Conservation (phyloP, 1,139 yeast species). For the Saccharomycopsis hybrid region DNA sequence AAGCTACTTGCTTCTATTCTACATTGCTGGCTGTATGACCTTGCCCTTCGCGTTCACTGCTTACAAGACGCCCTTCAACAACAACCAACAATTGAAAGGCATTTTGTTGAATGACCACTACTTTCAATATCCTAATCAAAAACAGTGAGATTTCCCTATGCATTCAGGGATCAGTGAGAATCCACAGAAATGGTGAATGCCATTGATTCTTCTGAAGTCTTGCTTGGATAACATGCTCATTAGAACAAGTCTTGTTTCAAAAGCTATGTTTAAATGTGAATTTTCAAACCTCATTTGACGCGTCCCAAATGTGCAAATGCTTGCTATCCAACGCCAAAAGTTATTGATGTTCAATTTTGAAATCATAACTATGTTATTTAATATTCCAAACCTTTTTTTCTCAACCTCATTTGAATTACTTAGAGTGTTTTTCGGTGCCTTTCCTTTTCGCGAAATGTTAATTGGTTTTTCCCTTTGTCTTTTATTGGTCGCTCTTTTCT, state of each 20-base stretch:
- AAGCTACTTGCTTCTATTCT: slow-evolving; percentile 8
- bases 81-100: slow-evolving; percentile 3
- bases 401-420: neutral
- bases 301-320: too few relatives aligned
- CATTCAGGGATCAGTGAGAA: neutral
- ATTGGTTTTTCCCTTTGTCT: neutral
- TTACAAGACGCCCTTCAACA: slow-evolving; percentile 15
- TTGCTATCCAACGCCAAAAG: too few relatives aligned
- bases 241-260: too few relatives aligned
- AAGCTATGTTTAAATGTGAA: too few relatives aligned
- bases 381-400: slow-evolving; percentile 1
- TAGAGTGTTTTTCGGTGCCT: too few relatives aligned
- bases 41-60: slow-evolving; percentile 20
- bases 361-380: neutral
- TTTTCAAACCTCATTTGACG: too few relatives aligned
- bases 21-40: slow-evolving; percentile 19
- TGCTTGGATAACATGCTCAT: too few relatives aligned
- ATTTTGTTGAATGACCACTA: slow-evolving; percentile 7
- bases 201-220: too few relatives aligned
- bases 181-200: too few relatives aligned
- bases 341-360: too few relatives aligned
- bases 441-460: too few relatives aligned
- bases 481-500: neutral
- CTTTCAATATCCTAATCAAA: neutral
- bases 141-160: neutral